These are phyloP conservation scores for Platanthera guangdongensis DNA, from an alignment of 106 monocot species.

Conservation along the genomic window DNA sequence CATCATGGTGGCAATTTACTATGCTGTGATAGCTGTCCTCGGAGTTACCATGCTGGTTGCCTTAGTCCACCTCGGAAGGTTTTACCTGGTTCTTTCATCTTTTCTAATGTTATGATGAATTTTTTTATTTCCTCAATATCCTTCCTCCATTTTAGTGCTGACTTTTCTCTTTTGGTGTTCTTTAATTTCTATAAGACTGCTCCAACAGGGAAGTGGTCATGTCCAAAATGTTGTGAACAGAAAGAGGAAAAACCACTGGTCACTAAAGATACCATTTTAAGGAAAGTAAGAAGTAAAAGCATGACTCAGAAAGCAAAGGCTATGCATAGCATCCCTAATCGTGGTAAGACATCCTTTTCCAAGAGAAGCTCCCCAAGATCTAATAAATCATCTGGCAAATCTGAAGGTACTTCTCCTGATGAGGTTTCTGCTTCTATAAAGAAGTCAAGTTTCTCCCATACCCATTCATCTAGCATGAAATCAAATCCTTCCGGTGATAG, in stretches of 20 bases:
- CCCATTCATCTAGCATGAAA: conserved; percentile 31
- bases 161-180: conserved; percentile 3
- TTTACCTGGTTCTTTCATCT: neutral
- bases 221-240: conserved; percentile 46
- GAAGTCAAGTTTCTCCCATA: conserved; percentile 24
- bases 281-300: conserved; percentile 34
- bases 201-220: conserved; percentile 85
- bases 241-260: conserved; percentile 20
- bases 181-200: conserved; percentile 34
- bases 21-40: conserved; percentile 89
- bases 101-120: neutral
- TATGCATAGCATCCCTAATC: conserved; percentile 16
- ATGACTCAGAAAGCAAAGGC: conserved; percentile 23
- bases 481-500: conserved; percentile 21
- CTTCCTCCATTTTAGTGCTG: neutral
- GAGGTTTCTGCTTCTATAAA: conserved; percentile 13
- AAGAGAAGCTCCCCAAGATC: conserved; percentile 15
- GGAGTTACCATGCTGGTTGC: conserved; percentile 82
- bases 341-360: conserved; percentile 20
- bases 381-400: conserved; percentile 28
- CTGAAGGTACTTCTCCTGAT: conserved; percentile 21
- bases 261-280: conserved; percentile 32
- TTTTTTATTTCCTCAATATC: neutral
- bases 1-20: conserved; percentile 92
- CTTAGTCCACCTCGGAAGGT: conserved; percentile 95